Conservation (phyloP, 2,329 filamentous ascomycete species). For the Colletotrichum sp. region DNA sequence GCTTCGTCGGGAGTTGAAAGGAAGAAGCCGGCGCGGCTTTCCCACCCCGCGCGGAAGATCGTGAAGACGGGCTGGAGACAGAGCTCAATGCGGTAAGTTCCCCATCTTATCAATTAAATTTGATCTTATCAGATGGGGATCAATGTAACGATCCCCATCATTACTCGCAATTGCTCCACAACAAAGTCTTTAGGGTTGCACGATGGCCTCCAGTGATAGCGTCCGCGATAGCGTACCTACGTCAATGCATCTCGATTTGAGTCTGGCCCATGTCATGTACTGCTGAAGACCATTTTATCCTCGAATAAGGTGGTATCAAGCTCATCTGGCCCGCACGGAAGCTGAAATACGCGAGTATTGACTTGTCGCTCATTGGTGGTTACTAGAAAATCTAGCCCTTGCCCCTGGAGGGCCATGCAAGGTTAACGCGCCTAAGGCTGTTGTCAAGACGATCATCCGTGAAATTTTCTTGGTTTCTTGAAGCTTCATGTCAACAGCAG, state of each 20-base stretch:
- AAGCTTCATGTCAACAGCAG: neutral
- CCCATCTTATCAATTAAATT: neutral
- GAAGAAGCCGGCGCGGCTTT: neutral
- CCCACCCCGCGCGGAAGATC: neutral
- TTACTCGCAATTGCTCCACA: neutral
- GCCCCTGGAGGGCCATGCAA: neutral
- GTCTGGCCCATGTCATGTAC: neutral
- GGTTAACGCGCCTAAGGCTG: neutral
- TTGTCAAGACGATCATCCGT: neutral
- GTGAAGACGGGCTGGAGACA: neutral
- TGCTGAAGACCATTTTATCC: neutral
- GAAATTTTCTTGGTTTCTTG: neutral
- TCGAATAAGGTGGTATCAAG: neutral
- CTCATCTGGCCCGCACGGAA: neutral
- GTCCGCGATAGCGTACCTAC: neutral
- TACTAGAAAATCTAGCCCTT: neutral
- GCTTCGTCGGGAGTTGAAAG: neutral
- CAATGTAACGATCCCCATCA: neutral
- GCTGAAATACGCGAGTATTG: neutral
- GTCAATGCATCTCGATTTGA: neutral
- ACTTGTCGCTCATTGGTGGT: neutral
- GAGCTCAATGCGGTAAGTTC: neutral
- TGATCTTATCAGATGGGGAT: neutral
- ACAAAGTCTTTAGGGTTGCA: neutral
- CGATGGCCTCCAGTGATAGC: neutral